A percentile compares a stretch with the other conserved stretches of the same genome.
Conservation (phyloP, 2,329 filamentous ascomycete genomes). For the Leptographium flavum region DNA sequence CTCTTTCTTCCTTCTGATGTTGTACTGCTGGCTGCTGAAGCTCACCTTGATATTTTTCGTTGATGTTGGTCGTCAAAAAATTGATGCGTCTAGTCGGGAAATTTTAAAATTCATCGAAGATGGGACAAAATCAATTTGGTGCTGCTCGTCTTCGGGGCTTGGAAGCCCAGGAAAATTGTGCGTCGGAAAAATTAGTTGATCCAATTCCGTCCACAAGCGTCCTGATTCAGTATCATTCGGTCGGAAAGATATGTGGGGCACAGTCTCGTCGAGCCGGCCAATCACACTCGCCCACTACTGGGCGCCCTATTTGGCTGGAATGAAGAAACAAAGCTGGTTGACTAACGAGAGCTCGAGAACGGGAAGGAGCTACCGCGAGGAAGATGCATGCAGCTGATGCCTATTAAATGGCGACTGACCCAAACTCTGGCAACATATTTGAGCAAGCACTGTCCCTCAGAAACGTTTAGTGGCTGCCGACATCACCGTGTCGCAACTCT, state of each 20-base stretch:
- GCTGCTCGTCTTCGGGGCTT: slow-evolving; percentile 6
- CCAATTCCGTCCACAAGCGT: neutral
- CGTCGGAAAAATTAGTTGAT: slow-evolving; percentile 8
- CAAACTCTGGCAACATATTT: neutral
- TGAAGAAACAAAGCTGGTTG: neutral
- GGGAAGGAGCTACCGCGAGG: neutral
- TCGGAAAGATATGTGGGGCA: neutral
- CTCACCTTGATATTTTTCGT: slow-evolving; percentile 14
- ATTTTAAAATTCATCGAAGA: slow-evolving; percentile 6
- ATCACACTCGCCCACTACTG: neutral
- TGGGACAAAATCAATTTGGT: slow-evolving; percentile 1
- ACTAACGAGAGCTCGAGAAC: neutral
- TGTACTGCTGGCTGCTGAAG: slow-evolving; percentile 8
- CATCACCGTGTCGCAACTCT: neutral
- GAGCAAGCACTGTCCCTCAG: neutral
- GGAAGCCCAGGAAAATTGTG: slow-evolving; percentile 8
- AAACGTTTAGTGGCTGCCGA: neutral
- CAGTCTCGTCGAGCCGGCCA: neutral
- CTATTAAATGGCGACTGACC: neutral
- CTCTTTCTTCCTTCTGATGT: slow-evolving; percentile 1
- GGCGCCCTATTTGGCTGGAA: neutral
- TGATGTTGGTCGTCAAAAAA: slow-evolving; percentile 9
- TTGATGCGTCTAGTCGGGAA: slow-evolving; percentile 9
- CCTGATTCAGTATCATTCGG: neutral
- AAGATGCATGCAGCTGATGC: neutral